Conservation (phyloP, 2,329 filamentous ascomycete species). For the Cadophora malorum region DNA sequence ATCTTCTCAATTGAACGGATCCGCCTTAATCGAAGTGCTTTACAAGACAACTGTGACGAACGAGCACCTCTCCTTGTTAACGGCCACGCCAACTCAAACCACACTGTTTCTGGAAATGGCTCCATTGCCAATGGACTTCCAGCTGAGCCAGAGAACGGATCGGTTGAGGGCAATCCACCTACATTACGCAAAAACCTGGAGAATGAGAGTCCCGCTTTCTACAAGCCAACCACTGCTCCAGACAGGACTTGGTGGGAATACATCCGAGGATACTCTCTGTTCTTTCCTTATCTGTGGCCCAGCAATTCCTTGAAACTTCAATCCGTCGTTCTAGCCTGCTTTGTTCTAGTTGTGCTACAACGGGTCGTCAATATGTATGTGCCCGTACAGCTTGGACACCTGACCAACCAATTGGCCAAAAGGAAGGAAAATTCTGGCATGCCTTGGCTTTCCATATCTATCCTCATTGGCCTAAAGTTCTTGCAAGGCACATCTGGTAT, state of each 20-base stretch:
- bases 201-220: constrained; percentile 79
- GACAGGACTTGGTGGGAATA: constrained; percentile 97
- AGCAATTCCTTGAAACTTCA: constrained; percentile 79
- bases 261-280: constrained; percentile 86
- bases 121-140: constrained; percentile 44
- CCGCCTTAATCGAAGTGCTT: constrained; percentile 31
- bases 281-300: constrained; percentile 97
- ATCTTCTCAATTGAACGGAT: constrained; percentile 52
- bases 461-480: constrained; percentile 80
- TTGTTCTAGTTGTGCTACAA: constrained; percentile 79
- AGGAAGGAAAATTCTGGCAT: constrained; percentile 56
- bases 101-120: constrained; percentile 46
- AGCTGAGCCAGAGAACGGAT: constrained; percentile 40
- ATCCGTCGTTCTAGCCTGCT: constrained; percentile 80
- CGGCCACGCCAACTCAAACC: constrained; percentile 45
- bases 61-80: constrained; percentile 66
- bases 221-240: constrained; percentile 84
- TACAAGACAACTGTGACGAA: constrained; percentile 52
- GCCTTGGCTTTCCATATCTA: constrained; percentile 75
- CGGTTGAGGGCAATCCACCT: constrained; percentile 42
- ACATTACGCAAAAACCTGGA: constrained; percentile 51
- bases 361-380: constrained; percentile 86
- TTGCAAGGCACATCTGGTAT: constrained; percentile 90
- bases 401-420: constrained; percentile 75
- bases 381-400: constrained; percentile 78